Conservation (phyloP, 768 basidiomycete species). For the Suillus americanus region DNA sequence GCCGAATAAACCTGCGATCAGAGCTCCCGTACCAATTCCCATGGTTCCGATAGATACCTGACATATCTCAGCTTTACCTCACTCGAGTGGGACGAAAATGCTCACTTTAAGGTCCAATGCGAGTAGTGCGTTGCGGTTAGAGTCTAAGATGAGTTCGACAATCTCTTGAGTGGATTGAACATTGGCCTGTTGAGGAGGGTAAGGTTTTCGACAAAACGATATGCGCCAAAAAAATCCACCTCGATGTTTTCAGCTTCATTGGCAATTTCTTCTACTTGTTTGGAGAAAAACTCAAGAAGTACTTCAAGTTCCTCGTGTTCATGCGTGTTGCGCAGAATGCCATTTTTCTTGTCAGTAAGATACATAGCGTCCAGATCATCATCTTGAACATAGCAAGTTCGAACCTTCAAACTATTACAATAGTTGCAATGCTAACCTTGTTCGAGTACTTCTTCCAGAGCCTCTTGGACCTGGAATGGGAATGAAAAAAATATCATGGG, state of each 20-base stretch:
- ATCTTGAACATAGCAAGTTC: slow-evolving; percentile 46
- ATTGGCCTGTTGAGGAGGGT: slow-evolving; percentile 57
- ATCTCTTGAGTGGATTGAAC: slow-evolving; percentile 98
- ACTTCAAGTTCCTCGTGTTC: slow-evolving; percentile 95
- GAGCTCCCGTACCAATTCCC: slow-evolving; percentile 87
- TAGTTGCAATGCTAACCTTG: slow-evolving; percentile 57
- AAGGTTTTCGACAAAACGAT: not conserved
- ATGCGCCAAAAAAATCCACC: slow-evolving; percentile 37
- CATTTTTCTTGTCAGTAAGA: slow-evolving; percentile 79
- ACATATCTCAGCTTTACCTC: slow-evolving; percentile 3
- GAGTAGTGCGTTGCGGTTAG: slow-evolving; percentile 89
- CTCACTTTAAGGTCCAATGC: slow-evolving; percentile 86
- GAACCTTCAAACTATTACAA: not conserved
- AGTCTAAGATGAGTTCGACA: slow-evolving; percentile 93
- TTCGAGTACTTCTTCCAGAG: slow-evolving; percentile 86
- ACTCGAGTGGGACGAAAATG: not conserved
- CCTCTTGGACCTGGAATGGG: slow-evolving; percentile 71
- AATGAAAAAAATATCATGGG: slow-evolving; percentile 2
- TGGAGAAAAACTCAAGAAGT: slow-evolving; percentile 90
- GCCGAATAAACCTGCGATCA: slow-evolving; percentile 89
- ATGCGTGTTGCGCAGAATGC: slow-evolving; percentile 53
- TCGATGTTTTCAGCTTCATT: slow-evolving; percentile 89
- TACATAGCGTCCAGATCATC: slow-evolving; percentile 97
- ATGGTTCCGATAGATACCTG: slow-evolving; percentile 93
- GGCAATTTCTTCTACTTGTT: slow-evolving; percentile 96